phyloP scores from a whole-genome alignment of 345 rosid species.

The Punica granatum region DNA sequence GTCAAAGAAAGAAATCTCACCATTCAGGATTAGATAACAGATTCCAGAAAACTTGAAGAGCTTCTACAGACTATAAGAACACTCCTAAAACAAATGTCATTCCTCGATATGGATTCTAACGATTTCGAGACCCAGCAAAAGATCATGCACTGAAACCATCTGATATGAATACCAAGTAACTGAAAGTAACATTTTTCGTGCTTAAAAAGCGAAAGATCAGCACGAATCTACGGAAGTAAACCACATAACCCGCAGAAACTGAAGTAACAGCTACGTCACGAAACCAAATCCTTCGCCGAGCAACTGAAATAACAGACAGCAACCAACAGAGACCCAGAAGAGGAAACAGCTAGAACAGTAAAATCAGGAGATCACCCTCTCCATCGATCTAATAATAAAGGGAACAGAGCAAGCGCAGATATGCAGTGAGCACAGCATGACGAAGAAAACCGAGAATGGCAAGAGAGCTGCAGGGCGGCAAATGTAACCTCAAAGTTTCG shows the following conservation, averaged over 20 bases:
- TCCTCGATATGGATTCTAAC: not conserved
- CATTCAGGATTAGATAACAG: not conserved
- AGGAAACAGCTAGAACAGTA: not conserved
- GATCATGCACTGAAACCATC: not conserved
- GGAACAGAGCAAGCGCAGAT: not conserved
- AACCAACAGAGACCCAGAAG: not conserved
- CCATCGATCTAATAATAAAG: not conserved
- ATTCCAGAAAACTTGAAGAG: not conserved
- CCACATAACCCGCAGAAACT: not conserved
- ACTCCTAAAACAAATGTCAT: not conserved
- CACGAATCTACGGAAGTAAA: not conserved
- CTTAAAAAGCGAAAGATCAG: not conserved
- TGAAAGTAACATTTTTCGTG: not conserved
- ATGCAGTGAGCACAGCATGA: not conserved
- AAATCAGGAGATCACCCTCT: not conserved
- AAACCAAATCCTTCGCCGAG: not conserved
- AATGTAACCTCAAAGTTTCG: not conserved
- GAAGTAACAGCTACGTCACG: not conserved
- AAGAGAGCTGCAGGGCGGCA: too few relatives aligned
- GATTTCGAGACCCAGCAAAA: not conserved
- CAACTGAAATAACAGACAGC: not conserved
- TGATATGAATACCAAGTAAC: not conserved
- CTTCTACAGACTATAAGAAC: too few relatives aligned
- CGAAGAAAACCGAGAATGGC: not conserved
- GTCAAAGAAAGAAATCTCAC: not conserved